These are phyloP conservation scores for Ambrosiella cleistominuta DNA, from an alignment of 2,329 filamentous ascomycete genomes.

Conservation along the genomic window DNA sequence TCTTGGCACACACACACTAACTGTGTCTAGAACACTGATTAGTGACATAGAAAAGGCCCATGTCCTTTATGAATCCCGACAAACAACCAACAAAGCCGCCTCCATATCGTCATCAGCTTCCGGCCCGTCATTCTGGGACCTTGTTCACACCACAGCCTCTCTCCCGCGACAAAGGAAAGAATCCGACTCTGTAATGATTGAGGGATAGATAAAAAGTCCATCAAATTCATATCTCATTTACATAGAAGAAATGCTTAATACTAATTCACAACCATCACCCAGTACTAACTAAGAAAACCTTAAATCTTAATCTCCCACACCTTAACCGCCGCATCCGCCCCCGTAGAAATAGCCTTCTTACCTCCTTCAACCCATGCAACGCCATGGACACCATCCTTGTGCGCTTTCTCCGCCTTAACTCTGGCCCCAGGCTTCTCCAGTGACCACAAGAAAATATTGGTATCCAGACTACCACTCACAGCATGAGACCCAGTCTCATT, in stretches of 20 bases:
- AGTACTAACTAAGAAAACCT: background rate
- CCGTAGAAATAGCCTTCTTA: conserved; percentile 54
- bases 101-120: background rate
- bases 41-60: background rate
- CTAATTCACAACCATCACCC: background rate
- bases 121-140: background rate
- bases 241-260: background rate
- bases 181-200: background rate
- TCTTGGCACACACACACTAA: background rate
- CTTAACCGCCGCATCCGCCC: conserved; percentile 81
- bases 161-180: background rate
- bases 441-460: conserved; percentile 86
- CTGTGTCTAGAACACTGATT: background rate
- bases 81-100: background rate
- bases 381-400: conserved; percentile 89
- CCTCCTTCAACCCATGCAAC: conserved; percentile 59
- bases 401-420: conserved; percentile 70
- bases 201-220: background rate
- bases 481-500: conserved; percentile 59
- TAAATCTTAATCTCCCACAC: conserved; percentile 42
- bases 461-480: conserved; percentile 74
- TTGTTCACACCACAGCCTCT: background rate
- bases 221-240: background rate
- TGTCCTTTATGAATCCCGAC: background rate
- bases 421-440: conserved; percentile 66